Evolutionary conservation across 2,329 filamentous ascomycete species (phyloP).

Genomic region (Dactylellina cionopaga): DNA sequence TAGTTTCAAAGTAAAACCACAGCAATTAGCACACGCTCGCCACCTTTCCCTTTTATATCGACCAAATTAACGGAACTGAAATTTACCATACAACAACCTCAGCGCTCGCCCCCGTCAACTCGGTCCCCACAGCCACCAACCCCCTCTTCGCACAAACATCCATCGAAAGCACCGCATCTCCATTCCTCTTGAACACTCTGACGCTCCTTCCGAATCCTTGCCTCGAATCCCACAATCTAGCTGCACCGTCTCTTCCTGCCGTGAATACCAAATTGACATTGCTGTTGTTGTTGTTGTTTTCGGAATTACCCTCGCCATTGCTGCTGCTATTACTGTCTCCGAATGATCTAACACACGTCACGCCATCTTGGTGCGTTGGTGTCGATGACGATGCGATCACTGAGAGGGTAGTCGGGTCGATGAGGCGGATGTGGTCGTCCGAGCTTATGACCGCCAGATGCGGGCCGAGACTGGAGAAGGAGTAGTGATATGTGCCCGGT

Average conservation of each 20-base stretch:
- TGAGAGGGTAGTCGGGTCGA: constrained; percentile 70
- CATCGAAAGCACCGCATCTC: constrained; percentile 71
- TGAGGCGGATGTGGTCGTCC: constrained; percentile 74
- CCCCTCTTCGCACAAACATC: constrained; percentile 69
- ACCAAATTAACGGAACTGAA: constrained; percentile 48
- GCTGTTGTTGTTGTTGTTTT: too few relatives aligned
- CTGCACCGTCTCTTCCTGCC: constrained; percentile 75
- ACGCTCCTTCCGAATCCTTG: constrained; percentile 64
- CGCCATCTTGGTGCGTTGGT: constrained; percentile 69
- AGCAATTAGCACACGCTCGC: constrained; percentile 67
- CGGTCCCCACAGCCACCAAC: constrained; percentile 76
- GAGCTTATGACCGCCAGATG: constrained; percentile 73
- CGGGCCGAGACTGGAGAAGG: constrained; percentile 66
- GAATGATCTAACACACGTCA: constrained; percentile 71
- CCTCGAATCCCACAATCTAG: constrained; percentile 74
- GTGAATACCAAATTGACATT: constrained; percentile 71
- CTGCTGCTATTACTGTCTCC: too few relatives aligned
- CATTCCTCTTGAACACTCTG: constrained; percentile 60
- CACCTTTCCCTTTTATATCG: constrained; percentile 59
- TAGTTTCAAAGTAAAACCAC: not conserved
- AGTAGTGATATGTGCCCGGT: constrained; percentile 68
- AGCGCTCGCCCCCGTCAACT: constrained; percentile 72
- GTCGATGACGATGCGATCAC: constrained; percentile 64
- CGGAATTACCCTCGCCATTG: too few relatives aligned
- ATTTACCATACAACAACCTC: constrained; percentile 71